Evolutionary conservation across 495 filamentous ascomycete genomes (phyloP).

Genomic region (Xylaria cubensis): DNA sequence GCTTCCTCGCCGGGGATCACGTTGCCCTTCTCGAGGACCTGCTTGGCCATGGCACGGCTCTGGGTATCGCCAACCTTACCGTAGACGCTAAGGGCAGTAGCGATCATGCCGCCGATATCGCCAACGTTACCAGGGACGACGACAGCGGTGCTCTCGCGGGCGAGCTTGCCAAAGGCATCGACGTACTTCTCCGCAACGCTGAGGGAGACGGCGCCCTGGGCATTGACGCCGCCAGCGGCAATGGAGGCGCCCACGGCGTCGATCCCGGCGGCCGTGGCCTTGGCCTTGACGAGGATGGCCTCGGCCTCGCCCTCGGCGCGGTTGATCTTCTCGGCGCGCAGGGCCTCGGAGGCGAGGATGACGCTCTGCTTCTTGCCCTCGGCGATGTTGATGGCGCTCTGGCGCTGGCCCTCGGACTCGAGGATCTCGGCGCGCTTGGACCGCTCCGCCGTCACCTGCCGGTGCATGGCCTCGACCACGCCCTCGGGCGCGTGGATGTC

Average conservation of each 20-base stretch:
- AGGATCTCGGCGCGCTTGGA: conserved; percentile 97
- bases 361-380: conserved; percentile 95
- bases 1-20: conserved; percentile 29
- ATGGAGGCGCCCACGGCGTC: conserved; percentile 82
- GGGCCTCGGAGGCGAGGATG: conserved; percentile 93
- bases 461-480: conserved; percentile 96
- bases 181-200: conserved; percentile 98
- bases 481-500: conserved; percentile 96
- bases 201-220: conserved; percentile 82
- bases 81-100: conserved; percentile 93
- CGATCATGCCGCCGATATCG: conserved; percentile 97
- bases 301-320: conserved; percentile 88
- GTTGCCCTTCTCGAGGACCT: conserved; percentile 41
- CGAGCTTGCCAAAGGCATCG: conserved; percentile 88
- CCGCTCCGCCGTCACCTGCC: conserved; percentile 94
- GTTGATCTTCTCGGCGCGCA: conserved; percentile 90
- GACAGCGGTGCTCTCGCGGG: conserved; percentile 91
- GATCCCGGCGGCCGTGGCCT: conserved; percentile 87
- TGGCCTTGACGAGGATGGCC: conserved; percentile 84
- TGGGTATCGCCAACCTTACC: conserved; percentile 91
- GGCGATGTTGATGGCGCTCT: conserved; percentile 97
- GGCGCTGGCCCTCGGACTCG: conserved; percentile 92
- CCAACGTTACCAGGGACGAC: conserved; percentile 97
- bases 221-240: conserved; percentile 68
- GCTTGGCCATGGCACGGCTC: conserved; percentile 68